phyloP scores from a whole-genome alignment of 176 grass and related monocot species.

The Poa annua region DNA sequence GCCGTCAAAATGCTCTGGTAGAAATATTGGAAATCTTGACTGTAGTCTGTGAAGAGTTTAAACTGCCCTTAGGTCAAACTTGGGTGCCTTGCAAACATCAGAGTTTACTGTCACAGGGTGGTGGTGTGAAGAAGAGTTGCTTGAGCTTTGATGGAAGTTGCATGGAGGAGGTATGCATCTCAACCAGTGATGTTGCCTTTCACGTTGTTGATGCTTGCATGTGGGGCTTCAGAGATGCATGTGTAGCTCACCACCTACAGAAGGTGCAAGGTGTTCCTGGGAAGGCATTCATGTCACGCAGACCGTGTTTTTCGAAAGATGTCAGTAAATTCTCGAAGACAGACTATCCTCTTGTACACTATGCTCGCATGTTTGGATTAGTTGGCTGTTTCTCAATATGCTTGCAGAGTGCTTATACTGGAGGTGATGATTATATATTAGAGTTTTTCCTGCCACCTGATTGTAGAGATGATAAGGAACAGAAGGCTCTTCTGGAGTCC shows the following conservation, averaged over 20 bases:
- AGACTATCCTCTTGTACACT: constrained; percentile 75
- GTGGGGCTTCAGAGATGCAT: constrained; percentile 78
- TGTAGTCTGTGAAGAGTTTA: constrained; percentile 51
- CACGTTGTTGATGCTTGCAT: constrained; percentile 55
- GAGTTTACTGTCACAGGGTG: constrained; percentile 52
- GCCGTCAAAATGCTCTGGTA: constrained; percentile 56
- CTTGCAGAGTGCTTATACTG: constrained; percentile 56
- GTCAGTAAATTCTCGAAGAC: constrained; percentile 54
- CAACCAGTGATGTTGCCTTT: constrained; percentile 62
- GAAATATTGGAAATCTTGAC: constrained; percentile 63
- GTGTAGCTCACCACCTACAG: constrained; percentile 67
- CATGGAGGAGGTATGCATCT: constrained; percentile 58
- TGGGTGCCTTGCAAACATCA: constrained; percentile 63
- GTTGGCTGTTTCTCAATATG: constrained; percentile 62
- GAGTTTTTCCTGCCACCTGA: constrained; percentile 74
- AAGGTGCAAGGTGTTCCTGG: constrained; percentile 69
- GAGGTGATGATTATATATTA: constrained; percentile 65
- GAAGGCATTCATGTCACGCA: constrained; percentile 49
- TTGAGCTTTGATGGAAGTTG: constrained; percentile 57
- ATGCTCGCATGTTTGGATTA: constrained; percentile 64
- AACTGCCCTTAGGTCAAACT: constrained; percentile 71
- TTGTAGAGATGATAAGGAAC: constrained; percentile 49
- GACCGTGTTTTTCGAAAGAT: constrained; percentile 58
- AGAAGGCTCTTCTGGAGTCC: constrained; percentile 49
- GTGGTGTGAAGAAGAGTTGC: constrained; percentile 47